Evolutionary conservation across 345 rosid genomes (phyloP).

Genomic region (Corchorus olitorius): DNA sequence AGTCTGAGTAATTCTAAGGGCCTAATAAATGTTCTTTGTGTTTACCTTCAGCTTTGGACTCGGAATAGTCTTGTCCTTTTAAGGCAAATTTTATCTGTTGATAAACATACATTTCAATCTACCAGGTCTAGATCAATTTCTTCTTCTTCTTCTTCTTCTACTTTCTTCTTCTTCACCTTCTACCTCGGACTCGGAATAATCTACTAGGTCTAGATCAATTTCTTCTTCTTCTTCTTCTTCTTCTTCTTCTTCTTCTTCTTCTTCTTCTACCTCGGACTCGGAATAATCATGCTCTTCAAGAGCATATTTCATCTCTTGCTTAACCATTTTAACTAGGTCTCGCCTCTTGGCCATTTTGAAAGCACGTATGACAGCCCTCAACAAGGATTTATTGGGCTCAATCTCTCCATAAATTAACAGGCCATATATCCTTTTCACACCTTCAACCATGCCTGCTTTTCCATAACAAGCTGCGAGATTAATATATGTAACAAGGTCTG

Average conservation of each 20-base stretch:
- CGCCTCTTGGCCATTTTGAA: slow-evolving; percentile 57
- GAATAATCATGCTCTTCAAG: slow-evolving; percentile 37
- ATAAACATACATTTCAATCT: background rate
- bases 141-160: no score
- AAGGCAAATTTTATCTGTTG: background rate
- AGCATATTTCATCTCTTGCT: slow-evolving; percentile 63
- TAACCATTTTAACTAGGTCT: slow-evolving; percentile 68
- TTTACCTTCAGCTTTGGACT: slow-evolving; percentile 33
- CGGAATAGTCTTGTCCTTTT: background rate
- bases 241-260: background rate
- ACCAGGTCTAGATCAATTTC: no score
- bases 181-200: slow-evolving; percentile 22
- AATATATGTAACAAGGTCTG: slow-evolving; percentile 71
- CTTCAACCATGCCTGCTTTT: slow-evolving; percentile 84
- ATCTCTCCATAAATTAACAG: slow-evolving; percentile 57
- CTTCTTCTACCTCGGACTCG: slow-evolving; percentile 32
- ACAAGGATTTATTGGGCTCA: slow-evolving; percentile 57
- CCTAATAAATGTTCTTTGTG: slow-evolving; percentile 6
- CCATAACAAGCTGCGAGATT: slow-evolving; percentile 72
- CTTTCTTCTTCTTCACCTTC: no score
- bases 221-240: slow-evolving; percentile 20
- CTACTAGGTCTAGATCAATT: background rate
- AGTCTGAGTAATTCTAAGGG: background rate
- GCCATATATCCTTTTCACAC: slow-evolving; percentile 70
- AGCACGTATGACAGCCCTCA: slow-evolving; percentile 65